Evolutionary conservation across 2,329 filamentous ascomycete genomes (phyloP).

Genomic region (Chrysoporthe puriensis): DNA sequence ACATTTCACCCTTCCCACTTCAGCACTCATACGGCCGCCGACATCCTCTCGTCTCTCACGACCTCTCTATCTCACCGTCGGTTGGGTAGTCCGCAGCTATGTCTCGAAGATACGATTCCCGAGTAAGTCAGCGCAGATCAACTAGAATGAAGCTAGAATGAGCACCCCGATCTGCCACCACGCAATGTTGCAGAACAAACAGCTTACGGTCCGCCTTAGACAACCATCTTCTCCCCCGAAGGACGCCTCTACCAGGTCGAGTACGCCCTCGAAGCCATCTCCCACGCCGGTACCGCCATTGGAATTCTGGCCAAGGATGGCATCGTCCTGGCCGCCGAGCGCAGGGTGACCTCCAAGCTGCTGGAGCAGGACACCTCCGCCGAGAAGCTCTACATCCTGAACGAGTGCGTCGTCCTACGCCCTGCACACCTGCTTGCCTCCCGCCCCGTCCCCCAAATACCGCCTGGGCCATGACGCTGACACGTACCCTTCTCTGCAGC

Average conservation of each 20-base stretch:
- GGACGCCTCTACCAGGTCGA: conserved; percentile 98
- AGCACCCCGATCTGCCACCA: conserved; percentile 12
- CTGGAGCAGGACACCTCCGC: conserved; percentile 99
- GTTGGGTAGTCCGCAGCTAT: conserved; percentile 55
- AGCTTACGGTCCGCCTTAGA: conserved; percentile 56
- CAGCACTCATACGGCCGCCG: neutral
- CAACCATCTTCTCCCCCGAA: conserved; percentile 99
- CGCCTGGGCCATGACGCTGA: conserved; percentile 24
- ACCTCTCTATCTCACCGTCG: conserved; percentile 5
- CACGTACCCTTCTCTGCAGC: conserved; percentile 50
- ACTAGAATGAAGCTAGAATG: conserved; percentile 6
- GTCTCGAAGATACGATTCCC: conserved; percentile 97
- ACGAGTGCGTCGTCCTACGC: conserved; percentile 71
- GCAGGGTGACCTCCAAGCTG: conserved; percentile 99
- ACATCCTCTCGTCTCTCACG: neutral
- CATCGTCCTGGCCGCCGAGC: conserved; percentile 95
- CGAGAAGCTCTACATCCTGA: conserved; percentile 99
- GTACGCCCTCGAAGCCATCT: conserved; percentile 98
- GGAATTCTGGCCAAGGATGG: conserved; percentile 97
- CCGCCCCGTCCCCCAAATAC: neutral
- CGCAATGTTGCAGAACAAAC: neutral
- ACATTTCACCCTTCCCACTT: neutral
- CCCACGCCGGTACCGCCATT: conserved; percentile 94
- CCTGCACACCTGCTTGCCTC: neutral
- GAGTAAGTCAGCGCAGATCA: conserved; percentile 63